Evolutionary conservation across 2,329 filamentous ascomycete genomes (phyloP), one percentile per base, ranked within the genome.

Genomic region (Fusarium praegraminearum): DNA sequence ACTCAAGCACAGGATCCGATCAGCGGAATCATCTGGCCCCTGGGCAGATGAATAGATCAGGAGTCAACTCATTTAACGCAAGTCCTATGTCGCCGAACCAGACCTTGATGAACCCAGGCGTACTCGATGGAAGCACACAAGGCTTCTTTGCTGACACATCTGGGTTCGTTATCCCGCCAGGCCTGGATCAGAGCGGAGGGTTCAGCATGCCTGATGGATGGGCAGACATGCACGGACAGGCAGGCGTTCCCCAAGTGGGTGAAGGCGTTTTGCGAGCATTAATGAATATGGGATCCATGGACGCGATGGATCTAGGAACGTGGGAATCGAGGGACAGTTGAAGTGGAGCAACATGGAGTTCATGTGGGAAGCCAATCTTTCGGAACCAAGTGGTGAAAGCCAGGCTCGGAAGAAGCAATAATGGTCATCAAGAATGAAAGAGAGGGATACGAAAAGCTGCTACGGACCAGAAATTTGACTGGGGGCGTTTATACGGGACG

Each of bases 201-300:
- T 88, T 83, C 57, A 77, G 78, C 15, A 79, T 86, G 57, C 71
- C 83, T 4, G 77, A 76, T 40, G 81, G 80, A 5, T 87, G 87
- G 86, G 73, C 78, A 33, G 77, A 82, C 46, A 73, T 83, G 33
- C 71, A 78, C 41, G 79, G 78, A 22, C 81, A 83, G 54, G 77
- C 81, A 10, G 83, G 81, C 11, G 85, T 88, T 79, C 85, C 85
- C 22, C 85, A 85, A 7, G 83, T 87, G 16, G 83, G 86, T 0
- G 87, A 89, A 50, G 86, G 87, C 0, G 83, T 90, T 44, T 77
- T 90, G 47, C 80, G 85, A 60, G 84, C 86, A 11, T 78, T 89
- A 58, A 87, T 89, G 83, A 85, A 83, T 57, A 84, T 89, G 80
- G 85, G 84, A 10, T 82, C 86, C 0, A 87, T 90, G 83, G 87